A percentile compares a stretch with the other conserved stretches of the same genome.
These are phyloP conservation scores for Canavalia ensiformis DNA, from an alignment of 306 rosid genomes.

Conservation along the genomic window DNA sequence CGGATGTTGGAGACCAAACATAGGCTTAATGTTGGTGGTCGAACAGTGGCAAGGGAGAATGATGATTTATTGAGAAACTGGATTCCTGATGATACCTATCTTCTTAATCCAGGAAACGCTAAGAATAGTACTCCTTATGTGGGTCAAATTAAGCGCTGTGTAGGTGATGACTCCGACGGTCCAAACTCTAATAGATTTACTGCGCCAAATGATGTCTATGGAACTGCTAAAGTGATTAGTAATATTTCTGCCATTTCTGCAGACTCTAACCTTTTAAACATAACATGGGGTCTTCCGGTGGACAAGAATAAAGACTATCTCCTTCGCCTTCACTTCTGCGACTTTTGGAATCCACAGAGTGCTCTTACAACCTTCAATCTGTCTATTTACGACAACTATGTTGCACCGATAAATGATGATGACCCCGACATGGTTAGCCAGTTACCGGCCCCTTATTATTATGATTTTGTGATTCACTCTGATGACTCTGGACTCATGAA, in stretches of 20 bases:
- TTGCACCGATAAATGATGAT: fast-evolving
- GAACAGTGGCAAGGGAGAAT: fast-evolving
- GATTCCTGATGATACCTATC: conserved; percentile 46
- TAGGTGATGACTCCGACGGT: not conserved
- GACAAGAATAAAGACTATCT: conserved; percentile 44
- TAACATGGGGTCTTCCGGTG: conserved; percentile 53
- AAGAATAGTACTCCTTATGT: fast-evolving
- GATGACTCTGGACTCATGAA: conserved; percentile 34
- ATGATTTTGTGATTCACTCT: conserved; percentile 53
- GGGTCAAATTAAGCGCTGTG: not conserved
- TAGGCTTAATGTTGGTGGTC: conserved; percentile 54
- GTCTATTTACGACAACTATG: not conserved
- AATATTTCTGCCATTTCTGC: fast-evolving
- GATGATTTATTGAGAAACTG: conserved; percentile 51
- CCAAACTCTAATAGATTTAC: not conserved
- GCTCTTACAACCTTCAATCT: not conserved
- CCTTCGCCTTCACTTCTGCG: conserved; percentile 56
- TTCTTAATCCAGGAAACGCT: not conserved
- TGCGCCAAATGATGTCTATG: conserved; percentile 40
- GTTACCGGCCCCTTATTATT: conserved; percentile 40
- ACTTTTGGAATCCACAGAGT: fast-evolving
- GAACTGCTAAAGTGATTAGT: conserved; percentile 11
- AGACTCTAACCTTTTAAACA: not conserved
- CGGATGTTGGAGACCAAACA: conserved; percentile 35
- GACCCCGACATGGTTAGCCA: fast-evolving